A percentile compares a stretch with the other conserved stretches of the same genome.
These are phyloP conservation scores for Persicaria tinctoria DNA, from an alignment of 148 eudicot species.

Conservation along the genomic window DNA sequence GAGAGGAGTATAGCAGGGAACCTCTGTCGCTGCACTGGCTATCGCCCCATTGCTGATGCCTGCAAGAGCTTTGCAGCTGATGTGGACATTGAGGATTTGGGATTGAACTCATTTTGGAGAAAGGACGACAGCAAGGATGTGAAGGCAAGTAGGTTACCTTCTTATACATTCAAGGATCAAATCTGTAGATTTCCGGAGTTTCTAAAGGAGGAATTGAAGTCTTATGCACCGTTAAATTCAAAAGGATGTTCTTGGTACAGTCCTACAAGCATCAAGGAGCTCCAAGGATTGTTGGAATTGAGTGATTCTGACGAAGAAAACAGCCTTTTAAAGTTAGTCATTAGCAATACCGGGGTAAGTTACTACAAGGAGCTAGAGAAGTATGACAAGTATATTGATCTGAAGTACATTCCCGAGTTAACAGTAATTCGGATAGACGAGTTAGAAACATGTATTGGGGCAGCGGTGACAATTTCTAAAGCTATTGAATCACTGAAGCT, in stretches of 20 bases:
- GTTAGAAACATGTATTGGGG: constrained; percentile 53
- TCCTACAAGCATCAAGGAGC: constrained; percentile 60
- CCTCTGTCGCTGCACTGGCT: constrained; percentile 94
- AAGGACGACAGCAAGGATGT: constrained; percentile 44
- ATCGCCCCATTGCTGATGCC: constrained; percentile 88
- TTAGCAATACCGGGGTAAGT: constrained; percentile 74
- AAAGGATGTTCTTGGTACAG: constrained; percentile 53
- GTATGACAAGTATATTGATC: constrained; percentile 55
- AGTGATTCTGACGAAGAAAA: background rate
- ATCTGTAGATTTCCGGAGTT: constrained; percentile 50
- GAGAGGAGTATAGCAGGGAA: constrained; percentile 77
- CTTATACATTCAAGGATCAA: constrained; percentile 37
- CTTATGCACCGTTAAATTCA: constrained; percentile 29
- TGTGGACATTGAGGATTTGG: constrained; percentile 93
- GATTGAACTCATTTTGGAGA: constrained; percentile 65
- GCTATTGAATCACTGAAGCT: constrained; percentile 48
- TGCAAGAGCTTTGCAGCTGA: constrained; percentile 87
- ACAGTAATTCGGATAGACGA: constrained; percentile 38
- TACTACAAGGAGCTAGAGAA: constrained; percentile 63
- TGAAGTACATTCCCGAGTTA: constrained; percentile 68
- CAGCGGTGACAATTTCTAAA: constrained; percentile 74
- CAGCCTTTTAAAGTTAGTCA: constrained; percentile 35
- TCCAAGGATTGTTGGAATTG: constrained; percentile 33
- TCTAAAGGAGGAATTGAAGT: constrained; percentile 41
- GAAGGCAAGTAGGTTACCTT: constrained; percentile 48